Evolutionary conservation across 208 protist species (phyloP).

Genomic region (Crithidia sp.): DNA sequence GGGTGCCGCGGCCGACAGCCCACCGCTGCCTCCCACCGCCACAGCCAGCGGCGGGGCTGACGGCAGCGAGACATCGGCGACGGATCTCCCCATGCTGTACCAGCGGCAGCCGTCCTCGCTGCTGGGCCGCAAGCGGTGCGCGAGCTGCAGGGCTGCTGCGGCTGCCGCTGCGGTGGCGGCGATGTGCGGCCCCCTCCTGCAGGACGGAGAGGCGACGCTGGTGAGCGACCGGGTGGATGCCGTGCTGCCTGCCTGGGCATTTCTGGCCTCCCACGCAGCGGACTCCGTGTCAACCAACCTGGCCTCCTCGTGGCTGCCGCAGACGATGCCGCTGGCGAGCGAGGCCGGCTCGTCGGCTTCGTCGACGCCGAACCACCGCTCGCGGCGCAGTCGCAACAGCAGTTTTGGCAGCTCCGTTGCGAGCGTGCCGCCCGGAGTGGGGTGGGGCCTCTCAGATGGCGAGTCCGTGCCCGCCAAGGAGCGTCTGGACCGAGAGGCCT

Average conservation of each 20-base stretch:
- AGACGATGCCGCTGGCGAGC: not conserved
- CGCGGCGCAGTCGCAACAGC: constrained; percentile 8
- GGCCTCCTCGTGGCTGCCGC: not conserved
- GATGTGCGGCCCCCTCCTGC: not conserved
- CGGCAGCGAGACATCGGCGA: not conserved
- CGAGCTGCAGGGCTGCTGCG: not conserved
- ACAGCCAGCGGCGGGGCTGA: too few relatives aligned
- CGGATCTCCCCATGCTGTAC: not conserved
- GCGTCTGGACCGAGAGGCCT: constrained; percentile 20
- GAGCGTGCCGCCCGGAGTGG: not conserved
- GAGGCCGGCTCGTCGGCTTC: not conserved
- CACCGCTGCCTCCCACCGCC: too few relatives aligned
- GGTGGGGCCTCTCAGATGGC: not conserved
- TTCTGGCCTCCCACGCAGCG: constrained; percentile 27
- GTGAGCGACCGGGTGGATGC: constrained; percentile 38
- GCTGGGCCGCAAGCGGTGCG: not conserved
- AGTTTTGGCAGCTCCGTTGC: constrained; percentile 18
- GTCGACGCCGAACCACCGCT: not conserved
- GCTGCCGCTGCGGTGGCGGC: constrained; percentile 4
- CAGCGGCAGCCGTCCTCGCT: constrained; percentile 6
- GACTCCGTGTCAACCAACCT: not conserved
- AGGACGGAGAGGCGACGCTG: constrained; percentile 15
- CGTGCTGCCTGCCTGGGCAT: constrained; percentile 35
- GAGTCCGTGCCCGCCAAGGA: not conserved
- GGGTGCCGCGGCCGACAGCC: too few relatives aligned